Base-by-base conservation (phyloP, 2,329 filamentous ascomycete species). In the Leptographium lundbergii region DNA sequence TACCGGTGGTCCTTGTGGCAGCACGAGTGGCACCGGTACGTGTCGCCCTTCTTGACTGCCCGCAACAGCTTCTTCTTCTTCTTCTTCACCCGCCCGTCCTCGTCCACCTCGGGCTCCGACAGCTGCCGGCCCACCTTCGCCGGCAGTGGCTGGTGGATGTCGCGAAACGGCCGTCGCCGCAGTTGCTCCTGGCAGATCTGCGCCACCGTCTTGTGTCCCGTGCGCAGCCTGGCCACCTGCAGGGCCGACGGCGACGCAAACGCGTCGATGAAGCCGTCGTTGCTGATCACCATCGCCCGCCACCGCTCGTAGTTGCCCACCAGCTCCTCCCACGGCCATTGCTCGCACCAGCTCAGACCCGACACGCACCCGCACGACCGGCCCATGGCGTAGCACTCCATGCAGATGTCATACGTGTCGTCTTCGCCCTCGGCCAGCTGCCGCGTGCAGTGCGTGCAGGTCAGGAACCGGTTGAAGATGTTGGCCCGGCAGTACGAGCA, bases 321-420 rank as follows among this genome's bases (percentile, higher is more conserved):
- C 13, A 99, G 76, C 17, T 91, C 84, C 50, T 83, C 79, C 91
- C 91, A 97, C 14, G 81, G 76, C 80, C 91, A 96, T 69, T 97
- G 94, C 69, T 99, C 91, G 56, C 89, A 90, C 91, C 92, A 99
- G 61, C 82, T 84, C 13, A 96, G 80, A 13, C 84, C 85, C 4
- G 91, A 95, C 56, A 95, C 81, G 67, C 94, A 99, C 3, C 82
- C 83, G 69, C 94, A 99, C 53, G 91, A 96, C 57, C 94, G 84
- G 25, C 94, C 94, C 88, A 97, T 95, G n/a, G 85, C 88, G 68
- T 95, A 99, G 69, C 94, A 99, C 65, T 99, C 94, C 88, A 99
- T 91, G 68, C 94, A 99, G 25, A 99, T 80, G 69, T 99, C 94
- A 69, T 97, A 99, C 0, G 89, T 89, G 67, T 97, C 89, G 59